Percentiles rank a stretch among this genome's conserved stretches.
Conservation (phyloP, 306 rosid genomes). For the Rosa multiflora region DNA sequence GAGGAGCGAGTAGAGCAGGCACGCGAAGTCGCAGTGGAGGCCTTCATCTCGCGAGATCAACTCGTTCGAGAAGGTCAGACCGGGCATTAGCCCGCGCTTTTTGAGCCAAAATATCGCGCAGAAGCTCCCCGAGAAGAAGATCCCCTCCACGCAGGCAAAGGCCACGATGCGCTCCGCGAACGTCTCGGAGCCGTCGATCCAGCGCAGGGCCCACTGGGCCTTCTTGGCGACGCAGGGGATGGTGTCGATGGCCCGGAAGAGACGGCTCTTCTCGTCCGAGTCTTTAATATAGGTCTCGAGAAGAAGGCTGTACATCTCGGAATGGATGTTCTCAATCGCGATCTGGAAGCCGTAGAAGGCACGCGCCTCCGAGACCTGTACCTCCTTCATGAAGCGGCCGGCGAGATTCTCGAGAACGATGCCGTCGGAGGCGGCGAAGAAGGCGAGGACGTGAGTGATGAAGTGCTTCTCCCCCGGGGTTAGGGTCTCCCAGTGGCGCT, state of each 20-base stretch:
- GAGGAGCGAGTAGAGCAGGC: slow-evolving; percentile 53
- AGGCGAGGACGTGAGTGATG: slow-evolving; percentile 72
- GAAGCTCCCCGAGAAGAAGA: slow-evolving; percentile 86
- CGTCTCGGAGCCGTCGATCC: slow-evolving; percentile 51
- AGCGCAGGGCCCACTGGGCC: slow-evolving; percentile 67
- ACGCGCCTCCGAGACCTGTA: slow-evolving; percentile 77
- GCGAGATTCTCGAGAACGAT: slow-evolving; percentile 85
- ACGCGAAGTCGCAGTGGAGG: slow-evolving; percentile 78
- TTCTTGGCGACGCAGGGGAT: slow-evolving; percentile 64
- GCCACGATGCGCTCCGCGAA: slow-evolving; percentile 63
- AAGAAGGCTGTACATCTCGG: slow-evolving; percentile 84
- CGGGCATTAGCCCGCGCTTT: slow-evolving; percentile 87
- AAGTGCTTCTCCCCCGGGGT: slow-evolving; percentile 72
- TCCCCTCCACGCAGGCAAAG: slow-evolving; percentile 85
- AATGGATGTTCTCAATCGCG: slow-evolving; percentile 86
- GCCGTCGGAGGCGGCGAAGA: slow-evolving; percentile 91
- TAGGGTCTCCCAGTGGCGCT: slow-evolving; percentile 55
- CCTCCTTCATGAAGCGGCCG: slow-evolving; percentile 80
- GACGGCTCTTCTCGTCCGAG: slow-evolving; percentile 45
- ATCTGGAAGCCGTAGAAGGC: slow-evolving; percentile 94
- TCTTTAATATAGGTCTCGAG: slow-evolving; percentile 74
- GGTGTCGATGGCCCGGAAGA: slow-evolving; percentile 72
- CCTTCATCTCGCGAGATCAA: slow-evolving; percentile 87
- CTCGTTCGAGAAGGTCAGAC: slow-evolving; percentile 79
- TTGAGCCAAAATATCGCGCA: slow-evolving; percentile 87